Evolutionary conservation across 345 rosid genomes (phyloP), one percentile per base, ranked within the genome.

Genomic region (Eucalyptus sp.): DNA sequence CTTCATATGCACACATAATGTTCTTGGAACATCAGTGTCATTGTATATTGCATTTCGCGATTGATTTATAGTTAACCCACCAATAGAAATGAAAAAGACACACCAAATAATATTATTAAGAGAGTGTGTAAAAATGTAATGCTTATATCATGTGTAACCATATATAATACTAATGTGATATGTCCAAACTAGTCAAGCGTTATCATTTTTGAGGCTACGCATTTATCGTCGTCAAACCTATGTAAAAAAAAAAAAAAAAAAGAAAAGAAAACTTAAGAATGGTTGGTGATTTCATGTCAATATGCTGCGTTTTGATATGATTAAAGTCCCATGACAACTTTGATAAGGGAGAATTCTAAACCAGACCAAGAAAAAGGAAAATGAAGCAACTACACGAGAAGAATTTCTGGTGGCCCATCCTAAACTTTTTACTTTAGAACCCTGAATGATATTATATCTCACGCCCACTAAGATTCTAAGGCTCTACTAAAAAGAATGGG

Each of bases 201-300:
- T 0, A 0, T 64, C 37, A 64, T 64, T 64, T n/a, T 64, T 14
- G 1, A 17, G 37, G 37, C n/a, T 15, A 15, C 4, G 2, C 1
- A 62, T 1, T n/a, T n/a, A n/a, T 64, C 0, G 0, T 64, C 1
- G 11, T 64, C 10, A 17, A n/a, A 64, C 3, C 0, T 14, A 0
- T 31, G 31, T 64, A 14, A 64, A n/a, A 64, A n/a, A 64, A 7
- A 2, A 52, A 2, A 52, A 3, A 7, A 13, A 64, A n/a, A 64
- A 64, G 16, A 52, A 52, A 52, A 52, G 10, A 52, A 52, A n/a
- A 64, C 15, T 29, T 64, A 64, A n/a, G 17, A 62, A 29, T 14
- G 37, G 20, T 15, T 64, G 18, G 76, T 64, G 71, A n/a, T 14
- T 13, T 64, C 9, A 64, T 64, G 76, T n/a, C 9, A 64, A 64